phyloP scores from a whole-genome alignment of 106 monocot species.

The Dendrobium huoshanense region DNA sequence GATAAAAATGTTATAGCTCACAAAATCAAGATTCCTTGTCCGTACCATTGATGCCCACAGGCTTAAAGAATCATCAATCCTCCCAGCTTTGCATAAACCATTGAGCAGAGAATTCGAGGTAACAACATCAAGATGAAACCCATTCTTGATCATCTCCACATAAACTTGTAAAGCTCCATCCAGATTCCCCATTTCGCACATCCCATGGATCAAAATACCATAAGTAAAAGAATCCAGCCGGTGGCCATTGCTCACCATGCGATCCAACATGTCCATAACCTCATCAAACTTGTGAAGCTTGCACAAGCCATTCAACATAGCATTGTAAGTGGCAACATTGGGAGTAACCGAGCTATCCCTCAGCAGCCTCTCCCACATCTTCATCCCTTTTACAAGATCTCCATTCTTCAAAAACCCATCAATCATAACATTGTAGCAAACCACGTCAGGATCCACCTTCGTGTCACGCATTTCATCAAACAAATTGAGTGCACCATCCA shows the following conservation, averaged over 20 bases:
- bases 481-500: constrained; percentile 34
- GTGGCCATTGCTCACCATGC: constrained; percentile 37
- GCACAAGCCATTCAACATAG: constrained; percentile 67
- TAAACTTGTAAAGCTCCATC: constrained; percentile 47
- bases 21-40: constrained; percentile 19
- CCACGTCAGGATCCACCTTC: constrained; percentile 39
- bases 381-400: constrained; percentile 41
- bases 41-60: constrained; percentile 50
- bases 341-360: constrained; percentile 41
- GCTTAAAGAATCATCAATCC: constrained; percentile 38
- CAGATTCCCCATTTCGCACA: constrained; percentile 56
- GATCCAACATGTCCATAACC: constrained; percentile 18
- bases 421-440: constrained; percentile 83
- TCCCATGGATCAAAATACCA: constrained; percentile 59
- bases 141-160: constrained; percentile 51
- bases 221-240: constrained; percentile 57
- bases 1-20: constrained; percentile 73
- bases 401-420: constrained; percentile 66
- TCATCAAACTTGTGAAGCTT: constrained; percentile 54
- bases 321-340: constrained; percentile 67
- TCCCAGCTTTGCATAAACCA: constrained; percentile 48
- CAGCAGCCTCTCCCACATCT: constrained; percentile 56
- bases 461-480: constrained; percentile 81
- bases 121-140: constrained; percentile 50
- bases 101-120: constrained; percentile 62